phyloP scores from a whole-genome alignment of 495 filamentous ascomycete genomes.

The Neurospora intermedia region DNA sequence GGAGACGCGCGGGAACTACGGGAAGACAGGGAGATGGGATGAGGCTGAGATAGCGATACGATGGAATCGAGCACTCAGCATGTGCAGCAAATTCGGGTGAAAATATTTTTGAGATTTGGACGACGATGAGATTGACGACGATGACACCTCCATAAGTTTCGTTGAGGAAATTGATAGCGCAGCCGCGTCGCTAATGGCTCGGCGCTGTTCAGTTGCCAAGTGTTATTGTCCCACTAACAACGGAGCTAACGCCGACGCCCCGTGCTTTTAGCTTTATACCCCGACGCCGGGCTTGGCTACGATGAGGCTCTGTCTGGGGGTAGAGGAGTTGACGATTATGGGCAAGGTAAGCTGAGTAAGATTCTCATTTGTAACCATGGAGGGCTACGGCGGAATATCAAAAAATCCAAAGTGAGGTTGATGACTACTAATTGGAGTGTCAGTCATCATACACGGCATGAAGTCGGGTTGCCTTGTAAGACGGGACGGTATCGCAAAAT shows the following conservation, averaged over 20 bases:
- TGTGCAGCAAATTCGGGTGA: neutral
- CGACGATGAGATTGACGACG: neutral
- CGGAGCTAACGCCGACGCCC: neutral
- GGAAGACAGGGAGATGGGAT: neutral
- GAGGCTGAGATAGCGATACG: neutral
- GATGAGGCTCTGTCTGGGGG: neutral
- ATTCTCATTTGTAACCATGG: neutral
- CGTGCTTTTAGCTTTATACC: neutral
- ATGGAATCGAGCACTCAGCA: neutral
- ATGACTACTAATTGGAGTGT: neutral
- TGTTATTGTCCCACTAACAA: neutral
- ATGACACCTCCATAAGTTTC: neutral
- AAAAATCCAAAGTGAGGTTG: neutral
- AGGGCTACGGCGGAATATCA: neutral
- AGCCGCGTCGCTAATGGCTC: neutral
- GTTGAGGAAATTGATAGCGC: neutral
- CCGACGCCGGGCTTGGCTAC: neutral
- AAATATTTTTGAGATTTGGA: neutral
- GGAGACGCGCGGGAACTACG: neutral
- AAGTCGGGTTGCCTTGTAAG: neutral
- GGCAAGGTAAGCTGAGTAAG: neutral
- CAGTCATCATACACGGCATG: neutral
- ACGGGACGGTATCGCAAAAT: neutral
- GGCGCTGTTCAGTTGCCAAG: neutral
- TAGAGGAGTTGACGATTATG: neutral